Conservation (phyloP, 1,284 basidiomycete genomes). For the Marasmius sp. region DNA sequence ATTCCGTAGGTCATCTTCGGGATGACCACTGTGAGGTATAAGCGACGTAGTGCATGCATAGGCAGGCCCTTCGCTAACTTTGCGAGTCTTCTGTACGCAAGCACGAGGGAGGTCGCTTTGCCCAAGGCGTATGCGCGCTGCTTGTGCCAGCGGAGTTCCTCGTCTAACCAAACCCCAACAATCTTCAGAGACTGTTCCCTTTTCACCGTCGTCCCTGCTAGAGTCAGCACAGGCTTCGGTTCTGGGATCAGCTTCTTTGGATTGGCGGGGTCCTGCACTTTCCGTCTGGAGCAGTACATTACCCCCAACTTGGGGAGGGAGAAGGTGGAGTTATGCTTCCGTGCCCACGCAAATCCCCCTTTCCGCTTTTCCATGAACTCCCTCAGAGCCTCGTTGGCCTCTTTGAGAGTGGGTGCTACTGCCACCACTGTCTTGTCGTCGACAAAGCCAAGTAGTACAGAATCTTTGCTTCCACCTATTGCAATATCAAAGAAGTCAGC, state of each 20-base stretch:
- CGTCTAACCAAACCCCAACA: slow-evolving; percentile 36
- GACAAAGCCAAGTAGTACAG: slow-evolving; percentile 9
- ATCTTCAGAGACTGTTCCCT: slow-evolving; percentile 24
- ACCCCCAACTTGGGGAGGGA: slow-evolving; percentile 24
- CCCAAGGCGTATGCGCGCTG: slow-evolving; percentile 27
- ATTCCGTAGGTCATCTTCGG: slow-evolving; percentile 36
- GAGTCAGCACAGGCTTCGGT: slow-evolving; percentile 3
- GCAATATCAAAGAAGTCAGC: slow-evolving; percentile 22
- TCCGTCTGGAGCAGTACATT: slow-evolving; percentile 16
- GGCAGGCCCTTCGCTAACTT: slow-evolving; percentile 15
- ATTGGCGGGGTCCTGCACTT: not conserved
- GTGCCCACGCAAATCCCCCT: slow-evolving; percentile 26
- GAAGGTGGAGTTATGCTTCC: slow-evolving; percentile 25
- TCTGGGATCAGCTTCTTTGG: slow-evolving; percentile 1
- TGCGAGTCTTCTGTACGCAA: slow-evolving; percentile 21
- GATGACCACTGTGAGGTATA: slow-evolving; percentile 30
- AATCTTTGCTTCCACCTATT: not conserved
- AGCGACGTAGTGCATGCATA: slow-evolving; percentile 8
- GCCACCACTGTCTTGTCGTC: slow-evolving; percentile 15
- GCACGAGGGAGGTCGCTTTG: slow-evolving; percentile 26
- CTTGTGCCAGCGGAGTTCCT: slow-evolving; percentile 29
- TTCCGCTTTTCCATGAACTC: slow-evolving; percentile 24
- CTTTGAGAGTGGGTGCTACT: slow-evolving; percentile 10
- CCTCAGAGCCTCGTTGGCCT: slow-evolving; percentile 16
- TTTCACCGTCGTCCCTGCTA: slow-evolving; percentile 5